Base-by-base conservation (phyloP, 768 basidiomycete species). In the Hemileccinum rubropunctum region DNA sequence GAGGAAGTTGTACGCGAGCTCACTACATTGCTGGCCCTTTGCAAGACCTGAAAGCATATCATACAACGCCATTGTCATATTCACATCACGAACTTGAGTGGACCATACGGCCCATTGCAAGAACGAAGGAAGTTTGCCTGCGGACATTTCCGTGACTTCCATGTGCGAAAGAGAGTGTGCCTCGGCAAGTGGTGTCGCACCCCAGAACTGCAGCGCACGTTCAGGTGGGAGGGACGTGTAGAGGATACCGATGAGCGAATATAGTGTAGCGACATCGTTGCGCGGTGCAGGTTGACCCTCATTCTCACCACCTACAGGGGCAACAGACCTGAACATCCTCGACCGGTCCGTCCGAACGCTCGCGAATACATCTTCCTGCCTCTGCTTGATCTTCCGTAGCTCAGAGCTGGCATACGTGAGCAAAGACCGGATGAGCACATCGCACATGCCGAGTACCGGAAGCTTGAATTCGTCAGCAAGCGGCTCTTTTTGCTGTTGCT, bases 51-150 rank as follows among this genome's bases (percentile, higher is more conserved):
- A 75, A 27, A 97, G 72, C 94, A 95, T 95, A 58, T 95, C 89
- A 63, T 91, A 93, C 45, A 93, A 68, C 0, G 90, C 88, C 57
- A 83, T 84, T 35, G 85, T 76, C 81, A 91, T 84, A 1, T 80
- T 79, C 6, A 79, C 61, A 52, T 91, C 88, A 51, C 85, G 80
- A 5, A 79, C 74, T 48, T 91, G 83, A 1, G 89, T 88, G 1
- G 87, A 88, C 87, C 87, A 88, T 9, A 90, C 82, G 0, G 90
- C 90, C 93, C 92, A 95, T 50, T 91, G 88, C 42, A 95, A 71
- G 65, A 95, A 95, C 2, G 83, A 77, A 1, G 83, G 81, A 0
- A 91, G 73, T 51, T 83, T 79, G 2, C 80, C 83, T 21, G 78
- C 68, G 2, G 76, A 80, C n/a, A 77, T 73, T 58, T 91, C 89